Evolutionary conservation across 805 yeast species (phyloP).

Genomic region (Candida loeiensis): DNA sequence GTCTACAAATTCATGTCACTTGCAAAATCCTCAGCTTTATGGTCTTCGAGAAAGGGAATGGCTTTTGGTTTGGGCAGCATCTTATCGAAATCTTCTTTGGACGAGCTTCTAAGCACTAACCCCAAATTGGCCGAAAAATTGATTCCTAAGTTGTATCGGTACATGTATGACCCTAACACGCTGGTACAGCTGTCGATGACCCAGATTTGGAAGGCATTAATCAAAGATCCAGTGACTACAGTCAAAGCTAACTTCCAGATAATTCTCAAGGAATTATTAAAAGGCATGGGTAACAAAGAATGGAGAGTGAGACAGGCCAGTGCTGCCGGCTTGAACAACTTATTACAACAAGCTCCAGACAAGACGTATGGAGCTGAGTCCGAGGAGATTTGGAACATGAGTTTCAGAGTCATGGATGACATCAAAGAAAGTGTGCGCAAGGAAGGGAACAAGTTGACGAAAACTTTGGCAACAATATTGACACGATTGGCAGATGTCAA

Average conservation of each 20-base stretch:
- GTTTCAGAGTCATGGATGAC: conserved; percentile 88
- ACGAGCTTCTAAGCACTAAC: conserved; percentile 55
- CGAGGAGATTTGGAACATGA: conserved; percentile 80
- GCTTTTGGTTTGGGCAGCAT: conserved; percentile 91
- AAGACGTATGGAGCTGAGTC: conserved; percentile 49
- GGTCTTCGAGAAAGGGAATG: conserved; percentile 92
- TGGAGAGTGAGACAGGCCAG: conserved; percentile 95
- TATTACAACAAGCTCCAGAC: conserved; percentile 59
- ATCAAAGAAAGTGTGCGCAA: conserved; percentile 88
- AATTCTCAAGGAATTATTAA: conserved; percentile 62
- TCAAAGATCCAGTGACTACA: conserved; percentile 54
- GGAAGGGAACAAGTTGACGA: conserved; percentile 70
- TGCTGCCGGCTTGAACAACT: conserved; percentile 63
- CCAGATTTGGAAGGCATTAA: conserved; percentile 78
- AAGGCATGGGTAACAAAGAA: conserved; percentile 73
- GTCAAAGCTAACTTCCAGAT: conserved; percentile 51
- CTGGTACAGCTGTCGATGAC: conserved; percentile 79
- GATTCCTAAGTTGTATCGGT: conserved; percentile 79
- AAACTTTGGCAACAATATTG: conserved; percentile 59
- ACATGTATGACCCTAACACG: conserved; percentile 77
- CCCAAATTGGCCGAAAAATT: conserved; percentile 53
- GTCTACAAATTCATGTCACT: conserved; percentile 93
- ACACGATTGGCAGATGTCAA: conserved; percentile 52
- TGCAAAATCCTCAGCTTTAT: conserved; percentile 79
- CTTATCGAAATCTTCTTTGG: conserved; percentile 72